phyloP scores from a whole-genome alignment of 2,329 filamentous ascomycete genomes.

The Colletotrichum sp. region DNA sequence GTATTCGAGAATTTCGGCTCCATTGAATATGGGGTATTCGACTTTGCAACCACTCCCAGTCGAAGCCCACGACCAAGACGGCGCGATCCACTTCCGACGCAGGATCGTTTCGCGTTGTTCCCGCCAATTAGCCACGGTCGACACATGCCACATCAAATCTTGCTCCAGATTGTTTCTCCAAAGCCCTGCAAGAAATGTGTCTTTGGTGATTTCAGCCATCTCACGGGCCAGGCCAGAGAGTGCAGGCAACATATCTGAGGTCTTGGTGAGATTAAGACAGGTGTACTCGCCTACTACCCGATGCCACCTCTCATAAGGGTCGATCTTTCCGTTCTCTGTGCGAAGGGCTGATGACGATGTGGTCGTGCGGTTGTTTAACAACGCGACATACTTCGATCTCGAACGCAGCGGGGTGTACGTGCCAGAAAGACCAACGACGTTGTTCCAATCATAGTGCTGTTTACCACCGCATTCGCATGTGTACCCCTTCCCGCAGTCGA shows the following conservation, averaged over 20 bases:
- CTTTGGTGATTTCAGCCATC: background rate
- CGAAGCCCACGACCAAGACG: slow-evolving; percentile 8
- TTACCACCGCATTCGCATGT: background rate
- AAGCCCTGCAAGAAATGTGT: background rate
- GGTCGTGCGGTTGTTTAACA: background rate
- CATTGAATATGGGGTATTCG: background rate
- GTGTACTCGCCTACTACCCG: background rate
- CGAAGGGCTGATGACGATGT: background rate
- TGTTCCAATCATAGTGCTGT: background rate
- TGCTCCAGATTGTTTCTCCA: background rate
- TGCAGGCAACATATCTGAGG: background rate
- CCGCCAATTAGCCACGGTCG: background rate
- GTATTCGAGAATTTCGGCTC: background rate
- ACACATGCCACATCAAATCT: slow-evolving; percentile 1
- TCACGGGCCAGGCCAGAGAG: background rate
- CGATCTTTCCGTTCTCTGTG: background rate
- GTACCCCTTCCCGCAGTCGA: background rate
- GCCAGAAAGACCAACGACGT: background rate
- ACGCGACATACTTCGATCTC: background rate
- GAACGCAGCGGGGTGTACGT: background rate
- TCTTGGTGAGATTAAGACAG: background rate
- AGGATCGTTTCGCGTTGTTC: background rate
- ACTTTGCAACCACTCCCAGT: background rate
- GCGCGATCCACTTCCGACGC: background rate
- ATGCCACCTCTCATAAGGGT: slow-evolving; percentile 1